A percentile compares a stretch with the other conserved stretches of the same genome.
phyloP scores from a whole-genome alignment of 2,329 filamentous ascomycete species.

The Penicillium sp. region DNA sequence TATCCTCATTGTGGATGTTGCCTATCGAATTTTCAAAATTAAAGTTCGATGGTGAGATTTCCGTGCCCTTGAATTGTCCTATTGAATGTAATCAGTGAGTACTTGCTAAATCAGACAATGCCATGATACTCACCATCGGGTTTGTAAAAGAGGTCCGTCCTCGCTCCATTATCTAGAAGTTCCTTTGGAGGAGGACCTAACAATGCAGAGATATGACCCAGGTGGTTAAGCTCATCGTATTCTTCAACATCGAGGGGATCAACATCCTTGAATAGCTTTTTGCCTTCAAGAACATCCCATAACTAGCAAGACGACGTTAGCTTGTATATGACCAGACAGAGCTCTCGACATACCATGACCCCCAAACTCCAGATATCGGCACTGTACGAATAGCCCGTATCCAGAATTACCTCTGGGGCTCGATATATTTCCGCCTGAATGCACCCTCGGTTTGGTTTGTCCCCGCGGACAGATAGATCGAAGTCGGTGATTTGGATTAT shows the following conservation, averaged over 20 bases:
- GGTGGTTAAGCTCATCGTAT: slow-evolving; percentile 30
- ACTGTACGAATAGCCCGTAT: slow-evolving; percentile 35
- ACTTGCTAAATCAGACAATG: too few species aligned
- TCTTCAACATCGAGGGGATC: slow-evolving; percentile 20
- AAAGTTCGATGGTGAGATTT: too few species aligned
- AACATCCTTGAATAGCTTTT: slow-evolving; percentile 27
- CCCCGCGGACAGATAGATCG: slow-evolving; percentile 31
- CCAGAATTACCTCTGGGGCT: slow-evolving; percentile 38
- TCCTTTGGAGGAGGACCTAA: slow-evolving; percentile 29
- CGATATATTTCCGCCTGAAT: slow-evolving; percentile 45
- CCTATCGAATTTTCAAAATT: slow-evolving; percentile 16
- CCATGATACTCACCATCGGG: slow-evolving; percentile 9
- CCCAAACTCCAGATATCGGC: slow-evolving; percentile 41
- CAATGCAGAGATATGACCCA: slow-evolving; percentile 34
- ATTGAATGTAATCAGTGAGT: too few species aligned
- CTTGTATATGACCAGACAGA: background rate
- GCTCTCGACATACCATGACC: slow-evolving; percentile 28
- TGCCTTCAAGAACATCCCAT: slow-evolving; percentile 34
- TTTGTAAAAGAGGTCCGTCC: slow-evolving; percentile 17
- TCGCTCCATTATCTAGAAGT: slow-evolving; percentile 27
- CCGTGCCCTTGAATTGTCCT: too few species aligned
- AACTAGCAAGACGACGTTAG: too few species aligned
- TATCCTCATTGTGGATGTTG: slow-evolving; percentile 28
- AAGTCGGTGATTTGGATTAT: slow-evolving; percentile 36
- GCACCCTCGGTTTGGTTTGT: slow-evolving; percentile 40